Evolutionary conservation across 2,329 filamentous ascomycete genomes (phyloP).

Genomic region (Cadophora sp.): DNA sequence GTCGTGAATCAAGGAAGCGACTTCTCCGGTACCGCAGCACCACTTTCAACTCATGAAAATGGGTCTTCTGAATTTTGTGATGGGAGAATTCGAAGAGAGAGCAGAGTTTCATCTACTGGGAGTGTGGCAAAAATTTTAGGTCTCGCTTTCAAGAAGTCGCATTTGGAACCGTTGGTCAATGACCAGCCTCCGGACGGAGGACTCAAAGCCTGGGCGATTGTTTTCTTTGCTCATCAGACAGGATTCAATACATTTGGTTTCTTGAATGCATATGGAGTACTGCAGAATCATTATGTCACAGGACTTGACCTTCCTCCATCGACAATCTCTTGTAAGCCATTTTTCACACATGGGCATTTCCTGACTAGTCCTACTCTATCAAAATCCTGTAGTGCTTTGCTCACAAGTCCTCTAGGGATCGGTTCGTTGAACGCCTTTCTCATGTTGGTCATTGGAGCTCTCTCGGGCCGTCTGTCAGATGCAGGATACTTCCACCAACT

Average conservation of each 20-base stretch:
- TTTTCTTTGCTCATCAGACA: constrained; percentile 39
- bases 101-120: background rate
- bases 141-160: constrained; percentile 13
- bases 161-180: constrained; percentile 11
- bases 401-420: constrained; percentile 39
- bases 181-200: constrained; percentile 31
- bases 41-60: background rate
- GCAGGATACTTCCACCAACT: constrained; percentile 41
- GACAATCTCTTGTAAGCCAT: constrained; percentile 45
- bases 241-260: constrained; percentile 45
- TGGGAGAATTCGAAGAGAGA: background rate
- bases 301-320: constrained; percentile 44
- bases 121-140: background rate
- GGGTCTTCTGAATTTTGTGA: background rate
- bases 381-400: background rate
- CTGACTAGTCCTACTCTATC: background rate
- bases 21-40: constrained; percentile 11
- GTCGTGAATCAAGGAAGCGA: background rate
- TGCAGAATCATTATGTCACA: constrained; percentile 49
- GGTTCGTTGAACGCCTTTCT: constrained; percentile 51
- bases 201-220: constrained; percentile 43
- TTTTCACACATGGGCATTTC: background rate
- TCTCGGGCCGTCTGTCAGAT: constrained; percentile 29
- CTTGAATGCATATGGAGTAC: constrained; percentile 40
- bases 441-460: constrained; percentile 46